Evolutionary conservation across 768 basidiomycete genomes (phyloP).

Genomic region (Lentinula sp.): DNA sequence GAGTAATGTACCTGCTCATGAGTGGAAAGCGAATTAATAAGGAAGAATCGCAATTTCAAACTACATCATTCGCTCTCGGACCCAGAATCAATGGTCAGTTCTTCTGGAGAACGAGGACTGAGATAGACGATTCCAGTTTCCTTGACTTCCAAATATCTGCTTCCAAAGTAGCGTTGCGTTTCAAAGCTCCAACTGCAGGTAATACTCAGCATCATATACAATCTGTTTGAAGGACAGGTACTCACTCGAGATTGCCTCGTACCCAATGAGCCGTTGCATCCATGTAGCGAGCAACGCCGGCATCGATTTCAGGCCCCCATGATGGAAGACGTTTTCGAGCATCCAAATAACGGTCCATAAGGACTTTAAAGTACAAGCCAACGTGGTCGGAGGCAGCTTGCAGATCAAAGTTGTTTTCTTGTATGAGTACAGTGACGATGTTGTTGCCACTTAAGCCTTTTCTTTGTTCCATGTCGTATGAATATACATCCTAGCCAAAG

Average conservation of each 20-base stretch:
- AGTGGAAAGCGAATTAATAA: no score
- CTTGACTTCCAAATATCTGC: slow-evolving; percentile 45
- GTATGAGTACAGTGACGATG: slow-evolving; percentile 63
- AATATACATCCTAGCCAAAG: slow-evolving; percentile 52
- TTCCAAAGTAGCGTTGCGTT: slow-evolving; percentile 62
- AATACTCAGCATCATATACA: neutral
- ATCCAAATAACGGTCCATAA: slow-evolving; percentile 44
- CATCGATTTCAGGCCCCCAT: slow-evolving; percentile 41
- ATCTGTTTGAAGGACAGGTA: slow-evolving; percentile 8
- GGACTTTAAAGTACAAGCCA: slow-evolving; percentile 40
- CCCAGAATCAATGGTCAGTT: slow-evolving; percentile 17
- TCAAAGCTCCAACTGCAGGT: slow-evolving; percentile 57
- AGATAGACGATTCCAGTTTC: slow-evolving; percentile 39
- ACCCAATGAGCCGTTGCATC: slow-evolving; percentile 55
- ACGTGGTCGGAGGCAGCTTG: slow-evolving; percentile 57
- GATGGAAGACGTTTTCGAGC: slow-evolving; percentile 42
- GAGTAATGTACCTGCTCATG: no score
- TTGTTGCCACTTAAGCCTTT: slow-evolving; percentile 63
- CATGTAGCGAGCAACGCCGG: slow-evolving; percentile 45
- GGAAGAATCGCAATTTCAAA: neutral
- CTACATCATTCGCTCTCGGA: neutral
- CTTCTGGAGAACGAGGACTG: slow-evolving; percentile 27
- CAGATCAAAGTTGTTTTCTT: slow-evolving; percentile 42
- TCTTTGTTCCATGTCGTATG: slow-evolving; percentile 68
- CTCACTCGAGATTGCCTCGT: slow-evolving; percentile 53